phyloP scores from a whole-genome alignment of 2,329 filamentous ascomycete genomes.

The Ilyonectria mors-panacis region DNA sequence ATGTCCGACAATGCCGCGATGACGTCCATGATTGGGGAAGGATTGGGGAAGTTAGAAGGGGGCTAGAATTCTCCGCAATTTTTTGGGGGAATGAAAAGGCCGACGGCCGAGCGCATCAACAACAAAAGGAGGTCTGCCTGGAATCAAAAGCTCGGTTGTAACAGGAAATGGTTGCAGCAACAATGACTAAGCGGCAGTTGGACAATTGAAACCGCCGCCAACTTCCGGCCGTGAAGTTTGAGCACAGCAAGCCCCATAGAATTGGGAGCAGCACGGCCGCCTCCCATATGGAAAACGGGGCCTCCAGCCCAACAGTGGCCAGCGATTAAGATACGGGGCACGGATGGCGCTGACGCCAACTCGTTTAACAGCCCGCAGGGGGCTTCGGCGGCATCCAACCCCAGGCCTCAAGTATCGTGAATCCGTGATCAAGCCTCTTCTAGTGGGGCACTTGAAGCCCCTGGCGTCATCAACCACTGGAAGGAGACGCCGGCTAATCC shows the following conservation, averaged over 20 bases:
- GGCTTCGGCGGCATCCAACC: not conserved
- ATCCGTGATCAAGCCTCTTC: not conserved
- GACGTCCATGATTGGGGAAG: constrained; percentile 13
- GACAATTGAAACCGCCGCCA: not conserved
- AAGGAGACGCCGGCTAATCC: not conserved
- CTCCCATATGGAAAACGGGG: constrained; percentile 15
- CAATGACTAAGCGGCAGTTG: constrained; percentile 18
- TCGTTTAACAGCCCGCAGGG: not conserved
- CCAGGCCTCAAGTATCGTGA: not conserved
- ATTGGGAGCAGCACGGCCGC: not conserved
- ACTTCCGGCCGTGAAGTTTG: not conserved
- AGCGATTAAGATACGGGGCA: not conserved
- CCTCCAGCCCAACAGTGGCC: not conserved
- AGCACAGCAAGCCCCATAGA: no score
- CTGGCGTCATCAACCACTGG: not conserved
- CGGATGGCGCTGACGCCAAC: constrained; percentile 4
- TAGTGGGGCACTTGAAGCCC: constrained; percentile 2
- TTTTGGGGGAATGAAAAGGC: no score
- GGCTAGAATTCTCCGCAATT: not conserved
- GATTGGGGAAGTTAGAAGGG: constrained; percentile 1
- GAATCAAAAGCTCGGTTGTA: not conserved
- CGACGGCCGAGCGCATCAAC: not conserved
- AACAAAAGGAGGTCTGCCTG: not conserved
- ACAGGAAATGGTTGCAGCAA: no score
- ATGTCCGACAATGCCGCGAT: constrained; percentile 12